phyloP scores from a whole-genome alignment of 352 stramenopile genomes.

The Pythium angustatum region DNA sequence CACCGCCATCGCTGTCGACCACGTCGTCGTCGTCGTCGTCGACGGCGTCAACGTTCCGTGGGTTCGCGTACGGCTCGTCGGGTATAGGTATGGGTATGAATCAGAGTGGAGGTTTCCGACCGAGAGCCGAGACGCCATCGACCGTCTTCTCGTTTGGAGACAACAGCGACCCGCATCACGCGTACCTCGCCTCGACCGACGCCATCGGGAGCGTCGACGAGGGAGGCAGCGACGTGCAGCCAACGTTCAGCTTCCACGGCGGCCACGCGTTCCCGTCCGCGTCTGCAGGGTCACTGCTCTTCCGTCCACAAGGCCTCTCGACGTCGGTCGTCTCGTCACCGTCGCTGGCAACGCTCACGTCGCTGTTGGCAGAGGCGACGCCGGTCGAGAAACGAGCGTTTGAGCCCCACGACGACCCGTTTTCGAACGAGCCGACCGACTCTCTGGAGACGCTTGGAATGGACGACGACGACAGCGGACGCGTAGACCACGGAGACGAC shows the following conservation, averaged over 20 bases:
- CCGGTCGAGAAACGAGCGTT: neutral
- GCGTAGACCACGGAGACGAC: neutral
- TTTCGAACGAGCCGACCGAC: neutral
- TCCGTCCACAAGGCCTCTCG: constrained; percentile 14
- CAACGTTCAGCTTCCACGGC: constrained; percentile 17
- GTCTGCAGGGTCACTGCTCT: neutral
- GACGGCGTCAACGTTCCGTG: too few species aligned
- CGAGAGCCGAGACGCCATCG: too few species aligned
- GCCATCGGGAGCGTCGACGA: neutral
- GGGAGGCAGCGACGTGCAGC: neutral
- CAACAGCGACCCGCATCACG: neutral
- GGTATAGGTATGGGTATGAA: too few species aligned
- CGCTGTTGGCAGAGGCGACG: constrained; percentile 8
- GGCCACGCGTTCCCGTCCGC: constrained; percentile 13
- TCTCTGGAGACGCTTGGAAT: neutral
- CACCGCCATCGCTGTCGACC: neutral
- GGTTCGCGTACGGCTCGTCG: too few species aligned
- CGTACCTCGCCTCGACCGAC: neutral
- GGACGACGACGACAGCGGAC: neutral
- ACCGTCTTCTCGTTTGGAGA: neutral
- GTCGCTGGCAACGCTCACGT: constrained; percentile 8
- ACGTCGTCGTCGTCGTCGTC: neutral
- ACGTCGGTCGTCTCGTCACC: constrained; percentile 3
- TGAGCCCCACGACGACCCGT: neutral
- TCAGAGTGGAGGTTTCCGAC: neutral